A percentile compares a stretch with the other conserved stretches of the same genome.
Evolutionary conservation across 352 stramenopile species (phyloP).

Genomic region (Phytophthora sp.): DNA sequence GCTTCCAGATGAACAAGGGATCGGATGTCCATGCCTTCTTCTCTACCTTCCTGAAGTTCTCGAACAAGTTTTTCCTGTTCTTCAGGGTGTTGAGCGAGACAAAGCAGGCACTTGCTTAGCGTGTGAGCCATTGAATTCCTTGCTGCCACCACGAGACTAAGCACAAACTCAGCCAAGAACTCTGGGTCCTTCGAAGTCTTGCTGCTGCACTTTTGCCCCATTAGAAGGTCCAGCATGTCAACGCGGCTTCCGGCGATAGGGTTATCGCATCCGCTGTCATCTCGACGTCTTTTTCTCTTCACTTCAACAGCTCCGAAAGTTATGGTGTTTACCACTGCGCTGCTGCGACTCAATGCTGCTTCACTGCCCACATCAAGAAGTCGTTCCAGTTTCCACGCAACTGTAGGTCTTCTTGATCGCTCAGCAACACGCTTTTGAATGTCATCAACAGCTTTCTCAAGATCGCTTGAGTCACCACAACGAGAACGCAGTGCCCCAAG

Average conservation of each 20-base stretch:
- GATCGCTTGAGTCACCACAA: neutral
- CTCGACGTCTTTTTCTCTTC: slow-evolving; percentile 5
- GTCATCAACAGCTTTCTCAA: slow-evolving; percentile 35
- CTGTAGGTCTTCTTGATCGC: slow-evolving; percentile 15
- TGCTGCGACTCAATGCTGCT: slow-evolving; percentile 24
- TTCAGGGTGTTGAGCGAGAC: slow-evolving; percentile 53
- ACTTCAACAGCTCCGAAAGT: slow-evolving; percentile 24
- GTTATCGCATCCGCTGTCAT: neutral
- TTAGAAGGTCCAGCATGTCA: slow-evolving; percentile 24
- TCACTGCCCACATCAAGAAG: slow-evolving; percentile 40
- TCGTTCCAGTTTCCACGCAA: slow-evolving; percentile 41
- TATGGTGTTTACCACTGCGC: slow-evolving; percentile 24
- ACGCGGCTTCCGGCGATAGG: slow-evolving; percentile 19
- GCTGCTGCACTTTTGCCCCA: slow-evolving; percentile 23
- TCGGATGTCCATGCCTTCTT: slow-evolving; percentile 19
- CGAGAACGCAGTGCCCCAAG: slow-evolving; percentile 14
- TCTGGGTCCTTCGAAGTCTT: slow-evolving; percentile 15
- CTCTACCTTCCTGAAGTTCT: slow-evolving; percentile 15
- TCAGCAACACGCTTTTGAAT: slow-evolving; percentile 11
- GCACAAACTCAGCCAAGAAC: slow-evolving; percentile 65
- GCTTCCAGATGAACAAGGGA: slow-evolving; percentile 50
- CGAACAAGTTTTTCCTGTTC: slow-evolving; percentile 53
- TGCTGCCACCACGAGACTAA: slow-evolving; percentile 74
- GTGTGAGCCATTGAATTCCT: slow-evolving; percentile 70
- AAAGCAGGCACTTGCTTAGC: slow-evolving; percentile 63